A percentile compares a stretch with the other conserved stretches of the same genome.
Conservation (phyloP, 257 asterid species). For the Primulina tabacum region DNA sequence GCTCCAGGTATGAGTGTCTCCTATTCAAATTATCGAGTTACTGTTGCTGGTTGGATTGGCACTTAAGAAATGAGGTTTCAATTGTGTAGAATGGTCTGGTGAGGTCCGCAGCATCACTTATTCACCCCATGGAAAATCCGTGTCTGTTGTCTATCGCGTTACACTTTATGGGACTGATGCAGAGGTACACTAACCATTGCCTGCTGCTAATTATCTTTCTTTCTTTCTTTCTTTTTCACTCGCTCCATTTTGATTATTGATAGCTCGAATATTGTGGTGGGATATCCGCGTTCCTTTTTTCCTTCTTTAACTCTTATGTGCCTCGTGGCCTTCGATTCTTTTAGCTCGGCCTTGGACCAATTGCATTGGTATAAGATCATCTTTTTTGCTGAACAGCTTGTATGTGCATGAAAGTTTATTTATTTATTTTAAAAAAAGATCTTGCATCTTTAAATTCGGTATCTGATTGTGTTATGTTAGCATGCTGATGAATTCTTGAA, state of each 20-base stretch:
- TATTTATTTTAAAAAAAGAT: too few species aligned
- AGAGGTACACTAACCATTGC: constrained; percentile 45
- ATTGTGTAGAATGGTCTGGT: constrained; percentile 79
- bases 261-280: too few species aligned
- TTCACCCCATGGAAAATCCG: constrained; percentile 69
- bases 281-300: too few species aligned
- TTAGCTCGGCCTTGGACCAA: too few species aligned
- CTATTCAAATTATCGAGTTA: constrained; percentile 6
- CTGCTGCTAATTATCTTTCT: too few species aligned
- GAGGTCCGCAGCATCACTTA: constrained; percentile 75
- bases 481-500: too few species aligned
- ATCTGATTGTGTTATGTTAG: neutral
- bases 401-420: neutral
- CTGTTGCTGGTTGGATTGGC: constrained; percentile 6
- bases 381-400: neutral
- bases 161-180: constrained; percentile 91
- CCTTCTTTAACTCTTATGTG: too few species aligned
- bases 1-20: constrained; percentile 59
- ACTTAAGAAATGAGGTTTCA: neutral
- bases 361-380: too few species aligned
- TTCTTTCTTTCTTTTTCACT: neutral
- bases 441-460: neutral
- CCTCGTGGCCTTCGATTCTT: too few species aligned
- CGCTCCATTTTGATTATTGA: neutral
- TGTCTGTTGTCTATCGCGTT: constrained; percentile 78